Evolutionary conservation across 495 filamentous ascomycete species (phyloP), one percentile per base, ranked within the genome.

Genomic region (Barbatosphaeria neglecta): DNA sequence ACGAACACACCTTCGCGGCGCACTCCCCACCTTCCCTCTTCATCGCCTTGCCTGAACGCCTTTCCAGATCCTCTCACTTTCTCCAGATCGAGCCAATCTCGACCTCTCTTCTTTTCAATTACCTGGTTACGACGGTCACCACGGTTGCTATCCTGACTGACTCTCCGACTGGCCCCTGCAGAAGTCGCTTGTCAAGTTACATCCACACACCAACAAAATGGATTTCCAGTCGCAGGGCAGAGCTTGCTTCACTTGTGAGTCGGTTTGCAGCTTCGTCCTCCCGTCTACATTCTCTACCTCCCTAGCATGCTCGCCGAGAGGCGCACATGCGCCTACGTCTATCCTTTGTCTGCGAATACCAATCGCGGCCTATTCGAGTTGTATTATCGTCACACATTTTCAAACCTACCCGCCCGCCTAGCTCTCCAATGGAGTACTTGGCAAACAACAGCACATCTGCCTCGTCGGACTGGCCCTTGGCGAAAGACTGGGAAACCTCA

Each of bases 181-280:
- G n/a, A n/a, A n/a, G n/a, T n/a, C n/a, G n/a, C n/a, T n/a, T n/a
- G n/a, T n/a, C n/a, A n/a, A n/a, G n/a, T n/a, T n/a, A n/a, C n/a
- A 20, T 44, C 20, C 41, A 47, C 25, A 44, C 13, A 47, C 15
- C 27, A 39, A 44, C 47, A 61, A 47, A 17, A 70, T 73, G 68
- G 68, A 71, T 49, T 69, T 49, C 60, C 54, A 55, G 28, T 49
- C 47, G 37, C 53, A 58, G 40, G 49, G 57, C 18, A 63, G 68
- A 44, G 52, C 64, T 51, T 73, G 69, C 66, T 73, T 68, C 58
- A 71, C 67, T 47, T 73, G 69, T 73, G 54, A 69, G 69, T 73
- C 47, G 39, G 23, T 42, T 35, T 54, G 47, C 51, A 46, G 33
- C 45, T 51, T 35, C 28, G 47, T 58, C 54, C 23, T n/a, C 22